Conservation (phyloP, 2,329 filamentous ascomycete genomes). For the Neobulgaria alba region DNA sequence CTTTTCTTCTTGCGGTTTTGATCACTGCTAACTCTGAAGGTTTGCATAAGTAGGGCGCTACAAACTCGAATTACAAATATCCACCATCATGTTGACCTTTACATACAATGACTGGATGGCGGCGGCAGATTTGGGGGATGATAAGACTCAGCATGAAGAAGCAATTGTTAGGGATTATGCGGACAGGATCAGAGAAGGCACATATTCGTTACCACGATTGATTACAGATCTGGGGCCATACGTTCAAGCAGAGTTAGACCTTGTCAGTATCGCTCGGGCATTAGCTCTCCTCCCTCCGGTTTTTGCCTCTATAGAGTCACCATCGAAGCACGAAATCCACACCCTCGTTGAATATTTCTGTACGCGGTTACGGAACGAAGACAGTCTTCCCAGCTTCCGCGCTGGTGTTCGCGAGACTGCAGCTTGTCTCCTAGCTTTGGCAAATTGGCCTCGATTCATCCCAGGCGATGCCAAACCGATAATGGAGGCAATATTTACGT, state of each 20-base stretch:
- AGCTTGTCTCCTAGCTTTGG: conserved; percentile 8
- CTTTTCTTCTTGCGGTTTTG: no score
- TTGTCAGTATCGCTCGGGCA: conserved; percentile 13
- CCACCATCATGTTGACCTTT: background rate
- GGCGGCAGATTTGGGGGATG: background rate
- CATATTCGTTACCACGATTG: background rate
- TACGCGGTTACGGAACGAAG: conserved; percentile 7
- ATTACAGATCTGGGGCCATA: conserved; percentile 15
- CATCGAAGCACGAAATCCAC: conserved; percentile 15
- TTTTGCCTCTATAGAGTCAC: conserved; percentile 9
- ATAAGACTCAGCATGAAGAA: conserved; percentile 1
- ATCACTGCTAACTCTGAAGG: no score
- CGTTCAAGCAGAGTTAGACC: conserved; percentile 13
- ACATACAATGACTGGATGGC: background rate
- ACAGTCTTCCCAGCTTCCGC: conserved; percentile 9
- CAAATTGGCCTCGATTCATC: conserved; percentile 11
- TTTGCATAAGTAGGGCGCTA: no score
- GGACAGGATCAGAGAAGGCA: background rate
- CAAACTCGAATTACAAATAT: no score
- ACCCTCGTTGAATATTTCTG: conserved; percentile 18
- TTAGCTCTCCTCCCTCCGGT: conserved; percentile 13
- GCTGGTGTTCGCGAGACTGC: conserved; percentile 18
- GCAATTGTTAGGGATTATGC: conserved; percentile 5
- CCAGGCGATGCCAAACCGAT: conserved; percentile 14
- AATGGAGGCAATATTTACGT: conserved; percentile 13